phyloP scores from a whole-genome alignment of 257 asterid species.

The Solanum neorickii region DNA sequence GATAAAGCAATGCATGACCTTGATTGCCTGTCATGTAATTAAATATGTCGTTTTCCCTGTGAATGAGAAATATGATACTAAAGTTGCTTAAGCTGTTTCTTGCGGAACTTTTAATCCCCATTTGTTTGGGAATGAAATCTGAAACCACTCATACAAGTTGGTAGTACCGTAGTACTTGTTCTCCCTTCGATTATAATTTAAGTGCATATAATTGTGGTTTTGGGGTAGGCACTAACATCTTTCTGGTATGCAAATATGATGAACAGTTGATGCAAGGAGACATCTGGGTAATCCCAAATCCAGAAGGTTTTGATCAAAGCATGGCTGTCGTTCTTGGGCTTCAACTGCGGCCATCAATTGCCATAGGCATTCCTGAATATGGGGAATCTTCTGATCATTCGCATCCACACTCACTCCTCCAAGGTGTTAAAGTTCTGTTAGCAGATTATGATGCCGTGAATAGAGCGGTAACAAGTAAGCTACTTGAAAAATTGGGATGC shows the following conservation, averaged over 20 bases:
- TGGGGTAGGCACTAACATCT: not conserved
- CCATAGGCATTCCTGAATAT: conserved; percentile 36
- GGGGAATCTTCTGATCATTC: conserved; percentile 43
- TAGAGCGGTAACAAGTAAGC: conserved; percentile 65
- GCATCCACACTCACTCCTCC: conserved; percentile 41
- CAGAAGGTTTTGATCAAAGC: conserved; percentile 65
- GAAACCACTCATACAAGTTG: not conserved
- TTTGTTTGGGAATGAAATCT: not conserved
- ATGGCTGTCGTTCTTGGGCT: conserved; percentile 76
- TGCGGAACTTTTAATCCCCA: not conserved
- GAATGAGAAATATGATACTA: not conserved
- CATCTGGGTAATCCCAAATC: conserved; percentile 62
- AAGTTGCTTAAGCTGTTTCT: not conserved
- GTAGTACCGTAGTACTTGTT: not conserved
- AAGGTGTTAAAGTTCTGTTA: conserved; percentile 67
- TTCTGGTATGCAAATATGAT: not conserved
- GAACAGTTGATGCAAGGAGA: conserved; percentile 97
- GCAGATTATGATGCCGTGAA: conserved; percentile 73
- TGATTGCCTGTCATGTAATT: not conserved
- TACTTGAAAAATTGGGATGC: conserved; percentile 89
- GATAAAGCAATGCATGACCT: not conserved
- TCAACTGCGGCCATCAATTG: conserved; percentile 42
- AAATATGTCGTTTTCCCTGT: not conserved
- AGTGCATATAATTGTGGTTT: not conserved
- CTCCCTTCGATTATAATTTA: not conserved